Percentiles rank a stretch among this genome's conserved stretches.
These are phyloP conservation scores for Penicillium turbatum DNA, from an alignment of 495 filamentous ascomycete genomes.

Conservation along the genomic window DNA sequence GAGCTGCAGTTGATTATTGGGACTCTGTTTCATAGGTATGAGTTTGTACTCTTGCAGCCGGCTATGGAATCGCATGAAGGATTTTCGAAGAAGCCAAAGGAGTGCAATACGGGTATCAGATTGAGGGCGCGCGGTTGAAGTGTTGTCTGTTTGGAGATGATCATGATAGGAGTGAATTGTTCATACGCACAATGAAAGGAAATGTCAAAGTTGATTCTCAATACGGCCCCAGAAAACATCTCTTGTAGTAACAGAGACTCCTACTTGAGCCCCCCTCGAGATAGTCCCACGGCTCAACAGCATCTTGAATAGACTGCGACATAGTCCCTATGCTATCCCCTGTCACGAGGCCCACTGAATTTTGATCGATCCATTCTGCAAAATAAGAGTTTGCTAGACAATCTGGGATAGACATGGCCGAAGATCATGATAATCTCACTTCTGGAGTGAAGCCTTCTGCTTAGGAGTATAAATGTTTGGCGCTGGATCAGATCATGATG, in stretches of 20 bases:
- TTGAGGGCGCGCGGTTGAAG: constrained; percentile 24
- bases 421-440: no score
- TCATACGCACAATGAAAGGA: not conserved
- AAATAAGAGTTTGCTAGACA: no score
- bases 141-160: not conserved
- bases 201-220: not conserved
- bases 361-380: not conserved
- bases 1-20: constrained; percentile 71
- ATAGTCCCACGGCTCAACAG: constrained; percentile 5
- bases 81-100: constrained; percentile 75
- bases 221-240: constrained; percentile 11
- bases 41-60: constrained; percentile 58
- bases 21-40: constrained; percentile 63
- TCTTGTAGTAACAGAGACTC: constrained; percentile 22
- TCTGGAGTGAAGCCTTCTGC: no score
- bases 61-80: constrained; percentile 68
- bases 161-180: no score
- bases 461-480: no score
- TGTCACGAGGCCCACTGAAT: no score
- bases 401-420: no score
- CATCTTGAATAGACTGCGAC: not conserved
- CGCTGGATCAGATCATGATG: no score
- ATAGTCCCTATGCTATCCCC: not conserved
- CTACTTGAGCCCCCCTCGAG: constrained; percentile 8
- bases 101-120: constrained; percentile 59